A percentile compares a stretch with the other conserved stretches of the same genome.
phyloP scores from a whole-genome alignment of 441 rosid genomes.

The Eutrema salsugineum region DNA sequence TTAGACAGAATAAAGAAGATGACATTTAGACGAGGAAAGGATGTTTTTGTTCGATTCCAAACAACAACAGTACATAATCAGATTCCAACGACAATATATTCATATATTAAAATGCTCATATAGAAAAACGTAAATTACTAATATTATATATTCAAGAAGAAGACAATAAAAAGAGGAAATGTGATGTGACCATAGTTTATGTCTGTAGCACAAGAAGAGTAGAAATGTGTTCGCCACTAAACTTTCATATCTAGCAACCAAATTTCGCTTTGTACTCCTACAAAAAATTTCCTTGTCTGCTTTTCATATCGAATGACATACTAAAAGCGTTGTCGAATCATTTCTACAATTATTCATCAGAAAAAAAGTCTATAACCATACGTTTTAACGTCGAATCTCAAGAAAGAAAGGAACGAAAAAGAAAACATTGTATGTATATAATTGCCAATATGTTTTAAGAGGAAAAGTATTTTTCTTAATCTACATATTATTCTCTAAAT shows the following conservation, averaged over 20 bases:
- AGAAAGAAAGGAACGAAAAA: too few species aligned
- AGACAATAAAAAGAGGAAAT: background rate
- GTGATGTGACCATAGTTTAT: background rate
- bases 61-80: background rate
- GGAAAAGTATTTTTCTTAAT: too few species aligned
- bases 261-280: slow-evolving; percentile 9
- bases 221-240: background rate
- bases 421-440: too few species aligned
- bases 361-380: slow-evolving; percentile 5
- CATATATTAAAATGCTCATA: background rate
- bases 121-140: background rate
- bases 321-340: background rate
- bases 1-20: background rate
- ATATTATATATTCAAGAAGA: background rate
- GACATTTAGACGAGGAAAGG: background rate
- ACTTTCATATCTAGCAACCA: slow-evolving; percentile 2
- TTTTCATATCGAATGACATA: background rate
- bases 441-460: too few species aligned
- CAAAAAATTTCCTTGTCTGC: background rate
- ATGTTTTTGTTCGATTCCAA: background rate
- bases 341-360: background rate
- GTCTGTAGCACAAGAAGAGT: background rate
- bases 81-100: background rate
- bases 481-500: too few species aligned
- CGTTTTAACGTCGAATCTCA: background rate